Evolutionary conservation across 208 protist species (phyloP), one percentile per base, ranked within the genome.

Genomic region (Lotmaria passim): DNA sequence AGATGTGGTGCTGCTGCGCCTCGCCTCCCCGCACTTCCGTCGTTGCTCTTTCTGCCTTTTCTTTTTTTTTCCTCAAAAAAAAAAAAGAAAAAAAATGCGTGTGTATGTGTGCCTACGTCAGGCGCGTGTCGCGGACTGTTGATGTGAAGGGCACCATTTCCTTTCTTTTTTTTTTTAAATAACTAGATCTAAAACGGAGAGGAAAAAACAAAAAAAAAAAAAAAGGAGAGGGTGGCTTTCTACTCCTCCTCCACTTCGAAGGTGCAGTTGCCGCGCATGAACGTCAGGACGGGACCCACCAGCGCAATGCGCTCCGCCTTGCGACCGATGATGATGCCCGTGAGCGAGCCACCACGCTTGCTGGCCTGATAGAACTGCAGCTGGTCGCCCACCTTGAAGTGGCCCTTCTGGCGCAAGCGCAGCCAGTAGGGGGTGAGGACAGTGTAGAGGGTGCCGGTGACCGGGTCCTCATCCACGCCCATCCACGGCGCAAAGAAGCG

Each of bases 401-500:
- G 47, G 12, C 70, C 69, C 6, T 77, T 75, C 69, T 83, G 73
- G 12, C 57, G 55, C 26, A 64, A 39, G 41, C 76, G 81, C 62
- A 91, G 74, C 86, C 82, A 89, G 73, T 89, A 89, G 0, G 82
- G 82, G 23, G 73, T 59, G 43, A 92, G 52, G 15, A 64, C 44
- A 30, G 70, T 81, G 71, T 83, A 58, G 62, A 77, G 55, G 31
- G 78, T 77, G 56, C 85, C 83, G 10, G 89, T 86, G 23, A 94
- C 89, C 21, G 83, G 76, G 64, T 94, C 89, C 77, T 94, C 89
- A 0, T 74, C 66, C 15, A 90, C 59, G 53, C 89, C 85, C 47
- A 79, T 47, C 79, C 82, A 88, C 55, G 86, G 86, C 41, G 80
- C 75, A 53, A 94, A 94, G 77, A 90, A 83, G 63, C 89, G 85